Conservation (phyloP, 768 basidiomycete species). For the Amanita rubescens region DNA sequence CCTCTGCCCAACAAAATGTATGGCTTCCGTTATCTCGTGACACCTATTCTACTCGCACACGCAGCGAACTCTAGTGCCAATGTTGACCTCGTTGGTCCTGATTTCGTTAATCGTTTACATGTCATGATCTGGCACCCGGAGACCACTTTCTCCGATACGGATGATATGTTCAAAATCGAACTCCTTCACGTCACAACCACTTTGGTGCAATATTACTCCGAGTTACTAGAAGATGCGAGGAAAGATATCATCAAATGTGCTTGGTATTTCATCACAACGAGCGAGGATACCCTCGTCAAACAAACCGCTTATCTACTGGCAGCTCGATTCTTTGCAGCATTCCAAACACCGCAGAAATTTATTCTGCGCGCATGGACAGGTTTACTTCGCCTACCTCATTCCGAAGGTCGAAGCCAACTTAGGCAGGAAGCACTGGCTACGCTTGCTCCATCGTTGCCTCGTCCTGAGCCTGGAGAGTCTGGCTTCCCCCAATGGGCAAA, state of each 20-base stretch:
- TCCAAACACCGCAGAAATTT: conserved; percentile 87
- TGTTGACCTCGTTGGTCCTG: conserved; percentile 59
- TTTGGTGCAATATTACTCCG: conserved; percentile 77
- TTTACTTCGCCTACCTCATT: conserved; percentile 66
- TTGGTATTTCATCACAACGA: conserved; percentile 74
- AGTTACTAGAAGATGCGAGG: conserved; percentile 72
- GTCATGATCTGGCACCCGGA: conserved; percentile 76
- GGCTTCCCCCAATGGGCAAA: conserved; percentile 79
- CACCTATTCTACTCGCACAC: conserved; percentile 78
- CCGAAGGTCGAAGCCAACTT: conserved; percentile 69
- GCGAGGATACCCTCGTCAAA: conserved; percentile 86
- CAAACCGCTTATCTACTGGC: conserved; percentile 88
- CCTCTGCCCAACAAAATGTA: conserved; percentile 73
- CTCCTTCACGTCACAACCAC: conserved; percentile 83
- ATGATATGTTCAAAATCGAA: conserved; percentile 88
- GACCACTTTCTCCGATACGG: conserved; percentile 45
- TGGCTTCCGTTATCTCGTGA: conserved; percentile 77
- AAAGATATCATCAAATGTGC: conserved; percentile 93
- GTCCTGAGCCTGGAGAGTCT: conserved; percentile 45
- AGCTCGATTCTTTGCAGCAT: conserved; percentile 86
- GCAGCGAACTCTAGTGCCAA: conserved; percentile 47
- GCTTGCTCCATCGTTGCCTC: conserved; percentile 74
- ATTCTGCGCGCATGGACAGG: conserved; percentile 87
- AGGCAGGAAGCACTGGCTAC: conserved; percentile 82
- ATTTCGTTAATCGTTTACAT: conserved; percentile 65